Conservation (phyloP, 352 stramenopile species). For the Globisporangium mamillatum region DNA sequence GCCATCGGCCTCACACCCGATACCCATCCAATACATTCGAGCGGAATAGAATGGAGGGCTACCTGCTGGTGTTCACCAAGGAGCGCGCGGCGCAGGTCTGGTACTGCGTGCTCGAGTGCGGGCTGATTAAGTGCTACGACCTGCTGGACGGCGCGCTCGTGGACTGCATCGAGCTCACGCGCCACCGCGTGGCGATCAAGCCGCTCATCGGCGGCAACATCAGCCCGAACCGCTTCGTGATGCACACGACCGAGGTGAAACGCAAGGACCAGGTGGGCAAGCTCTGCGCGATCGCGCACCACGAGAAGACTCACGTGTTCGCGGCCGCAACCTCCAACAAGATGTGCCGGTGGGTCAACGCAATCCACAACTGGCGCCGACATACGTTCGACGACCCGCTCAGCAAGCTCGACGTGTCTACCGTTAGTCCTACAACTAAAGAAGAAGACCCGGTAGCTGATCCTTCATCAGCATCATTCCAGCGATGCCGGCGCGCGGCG, state of each 20-base stretch:
- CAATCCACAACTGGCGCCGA: conserved; percentile 70
- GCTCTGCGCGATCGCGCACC: conserved; percentile 34
- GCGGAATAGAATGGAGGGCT: conserved; percentile 59
- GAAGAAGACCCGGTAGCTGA: conserved; percentile 14
- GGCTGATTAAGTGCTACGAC: conserved; percentile 52
- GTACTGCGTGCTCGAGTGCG: conserved; percentile 72
- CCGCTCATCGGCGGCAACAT: conserved; percentile 36
- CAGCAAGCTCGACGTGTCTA: conserved; percentile 15
- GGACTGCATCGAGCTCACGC: conserved; percentile 53
- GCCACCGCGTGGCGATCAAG: conserved; percentile 59
- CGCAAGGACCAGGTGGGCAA: conserved; percentile 47
- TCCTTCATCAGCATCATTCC: conserved; percentile 8
- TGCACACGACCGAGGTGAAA: conserved; percentile 46
- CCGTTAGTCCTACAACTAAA: conserved; percentile 1
- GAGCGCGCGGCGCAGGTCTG: conserved; percentile 37
- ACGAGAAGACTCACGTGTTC: conserved; percentile 40
- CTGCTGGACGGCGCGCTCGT: conserved; percentile 28
- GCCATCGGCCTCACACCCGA: conserved; percentile 1
- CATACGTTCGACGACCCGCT: conserved; percentile 61
- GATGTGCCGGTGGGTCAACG: conserved; percentile 67
- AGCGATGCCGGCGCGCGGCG: conserved; percentile 24
- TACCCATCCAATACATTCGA: not conserved
- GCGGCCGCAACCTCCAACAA: conserved; percentile 45
- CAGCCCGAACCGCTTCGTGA: conserved; percentile 69
- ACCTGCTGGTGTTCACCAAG: conserved; percentile 60